phyloP scores from a whole-genome alignment of 441 rosid genomes.

The Eutrema salsugineum region DNA sequence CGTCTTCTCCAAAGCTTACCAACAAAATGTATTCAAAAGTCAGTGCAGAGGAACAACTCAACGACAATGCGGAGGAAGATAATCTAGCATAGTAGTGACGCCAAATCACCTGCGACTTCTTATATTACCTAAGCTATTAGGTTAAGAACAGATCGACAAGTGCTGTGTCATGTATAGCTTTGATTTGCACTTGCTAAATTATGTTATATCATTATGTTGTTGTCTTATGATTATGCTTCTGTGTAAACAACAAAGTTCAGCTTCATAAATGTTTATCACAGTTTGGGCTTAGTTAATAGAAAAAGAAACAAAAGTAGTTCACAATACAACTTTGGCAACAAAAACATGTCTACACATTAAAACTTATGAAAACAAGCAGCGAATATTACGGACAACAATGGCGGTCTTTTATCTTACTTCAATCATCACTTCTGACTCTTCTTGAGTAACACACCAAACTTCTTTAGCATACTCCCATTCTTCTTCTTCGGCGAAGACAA shows the following conservation, averaged over 20 bases:
- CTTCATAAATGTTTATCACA: conserved; percentile 21
- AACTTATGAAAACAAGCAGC: not conserved
- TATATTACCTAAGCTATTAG: conserved; percentile 4
- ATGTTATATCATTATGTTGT: not conserved
- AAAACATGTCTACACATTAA: conserved; percentile 1
- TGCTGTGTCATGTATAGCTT: conserved; percentile 15
- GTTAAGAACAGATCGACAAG: not conserved
- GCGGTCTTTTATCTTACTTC: not conserved
- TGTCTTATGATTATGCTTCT: not conserved
- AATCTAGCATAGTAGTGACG: conserved; percentile 12
- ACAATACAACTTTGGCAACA: conserved; percentile 8
- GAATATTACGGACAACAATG: conserved; percentile 2
- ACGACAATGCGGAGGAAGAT: conserved; percentile 28
- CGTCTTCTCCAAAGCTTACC: conserved; percentile 42
- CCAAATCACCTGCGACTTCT: conserved; percentile 2
- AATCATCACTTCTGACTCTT: conserved; percentile 62
- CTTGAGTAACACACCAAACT: conserved; percentile 86
- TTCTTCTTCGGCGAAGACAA: conserved; percentile 74
- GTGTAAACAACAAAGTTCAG: conserved; percentile 3
- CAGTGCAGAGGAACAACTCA: conserved; percentile 35
- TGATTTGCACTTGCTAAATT: not conserved
- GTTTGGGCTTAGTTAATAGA: not conserved
- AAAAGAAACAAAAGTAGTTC: conserved; percentile 14
- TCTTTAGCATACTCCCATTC: conserved; percentile 85
- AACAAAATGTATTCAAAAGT: conserved; percentile 39